phyloP scores from a whole-genome alignment of 1,284 basidiomycete species.

The Apiotrichum mycotoxinovorans region DNA sequence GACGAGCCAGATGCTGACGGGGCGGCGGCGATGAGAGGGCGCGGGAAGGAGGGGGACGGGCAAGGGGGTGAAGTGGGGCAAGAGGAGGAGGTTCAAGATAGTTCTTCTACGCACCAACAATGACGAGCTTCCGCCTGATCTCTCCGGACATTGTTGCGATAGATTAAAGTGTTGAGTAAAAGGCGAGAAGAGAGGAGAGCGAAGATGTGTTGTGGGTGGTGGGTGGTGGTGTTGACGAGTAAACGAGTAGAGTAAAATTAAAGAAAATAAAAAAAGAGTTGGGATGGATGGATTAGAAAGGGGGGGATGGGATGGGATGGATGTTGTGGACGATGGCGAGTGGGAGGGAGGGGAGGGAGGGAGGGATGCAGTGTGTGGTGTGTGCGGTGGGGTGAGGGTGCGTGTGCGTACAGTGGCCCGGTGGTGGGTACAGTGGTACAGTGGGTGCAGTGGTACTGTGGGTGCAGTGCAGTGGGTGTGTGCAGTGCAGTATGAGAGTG shows the following conservation, averaged over 20 bases:
- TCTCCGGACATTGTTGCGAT: constrained; percentile 43
- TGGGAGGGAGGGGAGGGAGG: background rate
- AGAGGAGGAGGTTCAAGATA: background rate
- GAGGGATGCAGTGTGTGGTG: background rate
- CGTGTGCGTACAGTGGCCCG: too few species aligned
- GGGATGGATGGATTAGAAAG: background rate
- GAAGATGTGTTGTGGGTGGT: background rate
- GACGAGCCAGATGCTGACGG: too few species aligned
- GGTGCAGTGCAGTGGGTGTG: too few species aligned
- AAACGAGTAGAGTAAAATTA: background rate
- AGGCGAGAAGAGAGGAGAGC: background rate
- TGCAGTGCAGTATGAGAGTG: too few species aligned
- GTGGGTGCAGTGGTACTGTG: too few species aligned
- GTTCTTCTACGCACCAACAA: constrained; percentile 49
- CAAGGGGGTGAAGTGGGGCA: background rate
- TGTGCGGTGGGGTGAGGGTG: background rate
- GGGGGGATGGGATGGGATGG: background rate
- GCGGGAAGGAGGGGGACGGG: background rate
- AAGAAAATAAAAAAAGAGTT: background rate
- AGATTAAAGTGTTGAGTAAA: background rate
- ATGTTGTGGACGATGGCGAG: background rate
- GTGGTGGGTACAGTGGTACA: background rate
- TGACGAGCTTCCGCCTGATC: constrained; percentile 52
- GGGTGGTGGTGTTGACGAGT: background rate
- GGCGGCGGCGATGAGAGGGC: background rate